Percentiles rank a stretch among this genome's conserved stretches.
Conservation (phyloP, 164 flowering plant species). For the Aristolochia californica region DNA sequence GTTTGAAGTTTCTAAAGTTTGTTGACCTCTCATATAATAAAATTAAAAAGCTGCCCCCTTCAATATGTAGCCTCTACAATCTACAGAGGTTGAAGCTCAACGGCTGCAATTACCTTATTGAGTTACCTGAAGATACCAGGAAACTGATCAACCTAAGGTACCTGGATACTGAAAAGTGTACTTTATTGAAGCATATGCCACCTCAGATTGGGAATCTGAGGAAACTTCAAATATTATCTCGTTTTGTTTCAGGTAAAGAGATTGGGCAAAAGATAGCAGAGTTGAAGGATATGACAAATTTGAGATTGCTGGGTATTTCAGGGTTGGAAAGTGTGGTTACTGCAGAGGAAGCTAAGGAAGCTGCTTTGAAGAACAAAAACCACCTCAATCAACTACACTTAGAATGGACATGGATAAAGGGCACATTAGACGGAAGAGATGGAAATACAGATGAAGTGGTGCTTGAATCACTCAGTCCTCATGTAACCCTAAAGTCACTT, state of each 20-base stretch:
- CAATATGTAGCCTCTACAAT: constrained; percentile 14
- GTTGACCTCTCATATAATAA: constrained; percentile 17
- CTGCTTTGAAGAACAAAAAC: constrained; percentile 17
- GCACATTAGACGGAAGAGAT: background rate
- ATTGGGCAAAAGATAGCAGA: constrained; percentile 16
- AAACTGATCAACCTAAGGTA: constrained; percentile 16
- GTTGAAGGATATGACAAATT: constrained; percentile 12
- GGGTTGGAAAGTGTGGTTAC: constrained; percentile 25
- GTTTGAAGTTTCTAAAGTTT: constrained; percentile 19
- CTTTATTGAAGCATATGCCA: constrained; percentile 15
- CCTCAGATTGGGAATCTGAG: constrained; percentile 15
- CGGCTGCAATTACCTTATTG: constrained; percentile 9
- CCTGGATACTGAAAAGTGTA: constrained; percentile 7
- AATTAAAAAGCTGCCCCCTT: constrained; percentile 18
- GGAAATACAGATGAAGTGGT: background rate
- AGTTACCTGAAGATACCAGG: constrained; percentile 12
- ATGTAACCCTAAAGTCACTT: constrained; percentile 15
- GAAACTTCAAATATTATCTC: constrained; percentile 14
- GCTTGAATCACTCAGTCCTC: constrained; percentile 16
- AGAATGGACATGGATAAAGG: constrained; percentile 13
- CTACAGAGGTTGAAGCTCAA: constrained; percentile 21
- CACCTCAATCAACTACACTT: constrained; percentile 15
- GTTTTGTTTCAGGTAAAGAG: constrained; percentile 19
- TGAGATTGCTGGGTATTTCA: constrained; percentile 21
- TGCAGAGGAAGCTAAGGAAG: constrained; percentile 16